These are phyloP conservation scores for Eimeria brunetti DNA, from an alignment of 169 alveolate species.

Conservation along the genomic window DNA sequence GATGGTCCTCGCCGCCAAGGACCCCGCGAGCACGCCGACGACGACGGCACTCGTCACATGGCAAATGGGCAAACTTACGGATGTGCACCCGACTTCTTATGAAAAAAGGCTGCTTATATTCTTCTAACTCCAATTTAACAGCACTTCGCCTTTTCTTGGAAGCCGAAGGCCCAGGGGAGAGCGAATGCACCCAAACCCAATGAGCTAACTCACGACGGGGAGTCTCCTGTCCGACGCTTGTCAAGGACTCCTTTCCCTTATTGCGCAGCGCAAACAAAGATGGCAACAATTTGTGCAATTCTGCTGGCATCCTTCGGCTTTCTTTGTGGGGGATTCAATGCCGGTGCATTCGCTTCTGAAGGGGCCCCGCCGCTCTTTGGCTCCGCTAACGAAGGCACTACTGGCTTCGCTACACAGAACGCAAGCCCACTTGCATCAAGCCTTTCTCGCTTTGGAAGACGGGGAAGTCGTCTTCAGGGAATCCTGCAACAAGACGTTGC, in stretches of 20 bases:
- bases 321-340: not conserved
- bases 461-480: not conserved
- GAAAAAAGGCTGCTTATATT: not conserved
- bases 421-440: not conserved
- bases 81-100: not conserved
- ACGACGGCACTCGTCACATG: not conserved
- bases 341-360: not conserved
- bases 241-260: conserved; percentile 19
- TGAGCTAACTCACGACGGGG: conserved; percentile 24
- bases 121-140: not conserved
- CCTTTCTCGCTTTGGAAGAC: not conserved
- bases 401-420: not conserved
- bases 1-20: not conserved
- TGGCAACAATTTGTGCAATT: not conserved
- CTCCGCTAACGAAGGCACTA: not conserved
- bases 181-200: not conserved
- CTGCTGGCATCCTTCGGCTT: not conserved
- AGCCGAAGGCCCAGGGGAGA: not conserved
- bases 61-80: not conserved
- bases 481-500: conserved; percentile 6
- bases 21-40: conserved; percentile 22
- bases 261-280: not conserved
- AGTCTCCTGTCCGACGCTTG: conserved; percentile 11
- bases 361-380: not conserved
- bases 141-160: not conserved